Conservation (phyloP, 1,284 basidiomycete species). For the Thelephora terrestris region DNA sequence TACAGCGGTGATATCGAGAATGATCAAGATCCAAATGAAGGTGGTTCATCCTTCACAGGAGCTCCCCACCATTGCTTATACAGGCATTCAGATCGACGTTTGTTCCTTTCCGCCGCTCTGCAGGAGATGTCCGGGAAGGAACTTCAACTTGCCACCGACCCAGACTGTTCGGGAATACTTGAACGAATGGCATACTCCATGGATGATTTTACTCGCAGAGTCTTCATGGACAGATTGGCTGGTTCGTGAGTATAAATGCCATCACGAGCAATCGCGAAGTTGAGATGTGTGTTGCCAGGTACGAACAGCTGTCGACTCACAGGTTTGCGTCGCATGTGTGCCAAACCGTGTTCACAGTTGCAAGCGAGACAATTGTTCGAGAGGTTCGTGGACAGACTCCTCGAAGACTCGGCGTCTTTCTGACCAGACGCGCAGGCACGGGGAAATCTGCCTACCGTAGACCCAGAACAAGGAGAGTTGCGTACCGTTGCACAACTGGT, state of each 20-base stretch:
- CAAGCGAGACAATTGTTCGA: slow-evolving; percentile 64
- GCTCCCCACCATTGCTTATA: background rate
- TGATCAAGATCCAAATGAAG: slow-evolving; percentile 64
- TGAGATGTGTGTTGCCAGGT: slow-evolving; percentile 30
- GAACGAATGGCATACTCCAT: slow-evolving; percentile 86
- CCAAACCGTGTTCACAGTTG: slow-evolving; percentile 75
- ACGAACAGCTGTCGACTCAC: slow-evolving; percentile 60
- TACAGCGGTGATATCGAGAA: slow-evolving; percentile 29
- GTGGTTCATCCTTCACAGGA: slow-evolving; percentile 32
- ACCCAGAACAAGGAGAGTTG: slow-evolving; percentile 50
- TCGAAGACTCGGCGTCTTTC: background rate
- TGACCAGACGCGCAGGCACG: slow-evolving; percentile 33
- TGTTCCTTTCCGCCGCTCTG: slow-evolving; percentile 80
- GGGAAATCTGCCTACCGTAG: slow-evolving; percentile 44
- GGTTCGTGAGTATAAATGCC: slow-evolving; percentile 60
- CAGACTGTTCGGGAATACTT: slow-evolving; percentile 80
- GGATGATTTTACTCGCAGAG: slow-evolving; percentile 87
- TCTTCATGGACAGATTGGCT: slow-evolving; percentile 75
- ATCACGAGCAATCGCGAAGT: background rate
- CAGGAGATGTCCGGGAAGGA: slow-evolving; percentile 81
- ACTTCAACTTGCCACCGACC: slow-evolving; percentile 82
- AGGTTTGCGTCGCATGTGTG: slow-evolving; percentile 90
- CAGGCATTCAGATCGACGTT: slow-evolving; percentile 50
- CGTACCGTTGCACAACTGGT: slow-evolving; percentile 65
- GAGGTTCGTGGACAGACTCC: slow-evolving; percentile 45